A percentile compares a stretch with the other conserved stretches of the same genome.
Evolutionary conservation across 1,139 yeast species (phyloP).

Genomic region (Maudiozyma humilis): DNA sequence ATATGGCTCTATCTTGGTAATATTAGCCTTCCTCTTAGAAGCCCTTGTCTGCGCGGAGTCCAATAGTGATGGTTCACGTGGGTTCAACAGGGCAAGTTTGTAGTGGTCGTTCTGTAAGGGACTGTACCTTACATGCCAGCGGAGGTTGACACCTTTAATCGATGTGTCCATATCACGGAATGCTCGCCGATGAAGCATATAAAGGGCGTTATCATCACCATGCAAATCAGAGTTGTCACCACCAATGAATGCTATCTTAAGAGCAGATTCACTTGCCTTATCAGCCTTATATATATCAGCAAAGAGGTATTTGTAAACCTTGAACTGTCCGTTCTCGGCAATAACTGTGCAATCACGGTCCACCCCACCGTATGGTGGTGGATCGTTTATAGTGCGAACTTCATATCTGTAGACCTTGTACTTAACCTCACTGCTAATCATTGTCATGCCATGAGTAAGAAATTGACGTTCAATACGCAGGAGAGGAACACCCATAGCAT

Average conservation of each 20-base stretch:
- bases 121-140: slow-evolving; percentile 13
- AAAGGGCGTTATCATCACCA: not conserved
- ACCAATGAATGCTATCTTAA: not conserved
- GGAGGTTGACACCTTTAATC: slow-evolving; percentile 6
- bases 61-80: slow-evolving; percentile 6
- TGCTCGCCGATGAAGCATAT: slow-evolving; percentile 3
- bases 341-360: slow-evolving; percentile 5
- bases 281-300: slow-evolving; percentile 10
- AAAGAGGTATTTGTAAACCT: slow-evolving; percentile 10
- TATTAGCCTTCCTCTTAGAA: slow-evolving; percentile 4
- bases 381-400: slow-evolving; percentile 6
- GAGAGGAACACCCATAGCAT: slow-evolving; percentile 14
- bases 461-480: slow-evolving; percentile 7
- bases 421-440: slow-evolving; percentile 4
- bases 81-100: slow-evolving; percentile 9
- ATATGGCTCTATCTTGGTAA: slow-evolving; percentile 2
- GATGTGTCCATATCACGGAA: slow-evolving; percentile 11
- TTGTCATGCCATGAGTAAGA: slow-evolving; percentile 1
- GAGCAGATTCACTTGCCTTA: slow-evolving; percentile 2
- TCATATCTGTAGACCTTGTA: slow-evolving; percentile 10
- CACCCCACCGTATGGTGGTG: slow-evolving; percentile 10
- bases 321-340: slow-evolving; percentile 1
- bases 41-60: slow-evolving; percentile 6
- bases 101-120: slow-evolving; percentile 10
- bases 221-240: not conserved